Evolutionary conservation across 2,329 filamentous ascomycete genomes (phyloP).

Genomic region (Apiospora phragmitis): DNA sequence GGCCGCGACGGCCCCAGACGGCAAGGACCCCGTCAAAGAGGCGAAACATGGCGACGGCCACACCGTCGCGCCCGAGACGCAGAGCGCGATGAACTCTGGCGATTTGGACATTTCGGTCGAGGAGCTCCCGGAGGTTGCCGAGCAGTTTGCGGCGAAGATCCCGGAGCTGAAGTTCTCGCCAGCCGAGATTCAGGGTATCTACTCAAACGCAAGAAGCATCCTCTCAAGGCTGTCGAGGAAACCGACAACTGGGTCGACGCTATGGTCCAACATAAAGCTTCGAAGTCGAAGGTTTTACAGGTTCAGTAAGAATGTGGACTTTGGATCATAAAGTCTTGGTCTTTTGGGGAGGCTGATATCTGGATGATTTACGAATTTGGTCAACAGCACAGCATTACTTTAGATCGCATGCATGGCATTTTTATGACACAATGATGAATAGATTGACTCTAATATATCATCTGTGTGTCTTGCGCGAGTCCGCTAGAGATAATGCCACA

Average conservation of each 20-base stretch:
- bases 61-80: conserved; percentile 16
- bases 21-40: conserved; percentile 2
- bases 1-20: neutral
- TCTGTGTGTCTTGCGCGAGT: too few species aligned
- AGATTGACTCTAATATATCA: neutral
- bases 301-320: conserved; percentile 40
- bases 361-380: neutral
- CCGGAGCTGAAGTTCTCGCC: conserved; percentile 40
- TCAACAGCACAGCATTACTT: neutral
- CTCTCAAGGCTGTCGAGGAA: conserved; percentile 54
- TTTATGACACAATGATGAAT: neutral
- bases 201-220: conserved; percentile 61
- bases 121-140: conserved; percentile 47
- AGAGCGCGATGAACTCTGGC: conserved; percentile 20
- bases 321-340: neutral
- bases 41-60: neutral
- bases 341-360: neutral
- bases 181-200: conserved; percentile 66
- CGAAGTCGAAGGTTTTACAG: conserved; percentile 47
- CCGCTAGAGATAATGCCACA: neutral
- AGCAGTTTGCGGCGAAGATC: conserved; percentile 52
- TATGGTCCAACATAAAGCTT: conserved; percentile 50
- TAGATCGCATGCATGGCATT: neutral
- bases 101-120: conserved; percentile 35
- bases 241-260: conserved; percentile 55